Evolutionary conservation across 306 rosid species (phyloP), one percentile per base, ranked within the genome.

Genomic region (Luffa aegyptiaca): DNA sequence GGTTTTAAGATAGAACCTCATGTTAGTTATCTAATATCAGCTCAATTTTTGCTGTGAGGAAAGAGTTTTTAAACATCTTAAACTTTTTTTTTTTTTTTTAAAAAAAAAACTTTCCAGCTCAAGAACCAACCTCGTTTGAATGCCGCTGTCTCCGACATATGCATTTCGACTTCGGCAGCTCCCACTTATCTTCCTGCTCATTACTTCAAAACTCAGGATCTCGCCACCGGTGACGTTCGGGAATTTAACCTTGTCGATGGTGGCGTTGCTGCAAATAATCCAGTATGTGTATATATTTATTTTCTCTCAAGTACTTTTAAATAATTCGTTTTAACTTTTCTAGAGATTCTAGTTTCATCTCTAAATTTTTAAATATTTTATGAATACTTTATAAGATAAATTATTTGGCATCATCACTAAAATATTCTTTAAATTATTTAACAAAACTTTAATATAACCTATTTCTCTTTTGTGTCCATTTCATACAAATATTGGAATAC

Each of bases 181-280:
- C 96, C 96, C 17, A 91, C 96, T n/a, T 88, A 89, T 82, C 75
- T 89, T 57, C 96, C 96, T 4, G 88, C 96, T 81, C 87, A 91
- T 83, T 80, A 69, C 82, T 89, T 91, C 35, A 71, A 88, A 77
- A 86, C 87, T 57, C 53, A 81, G 53, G 79, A 86, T 20, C 17
- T 9, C 0, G 16, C 14, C 18, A 42, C 66, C 0, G 88, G 86
- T 2, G 12, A 61, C 4, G 78, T 83, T 1, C 63, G 84, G 57
- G 77, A 89, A 33, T 91, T 88, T 20, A 53, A 91, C 83, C 96
- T 89, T 3, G 71, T 87, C 10, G 96, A 91, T 14, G 93, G 96
- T 6, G 96, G 93, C 1, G 86, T 91, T 10, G 90, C 93, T 36
- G 93, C 92, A 78, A 91, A 91, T 81, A 91, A 89, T 56, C 93